A percentile compares a stretch with the other conserved stretches of the same genome.
Evolutionary conservation across 2,329 filamentous ascomycete species (phyloP).

Genomic region (Pseudonectria buxi): DNA sequence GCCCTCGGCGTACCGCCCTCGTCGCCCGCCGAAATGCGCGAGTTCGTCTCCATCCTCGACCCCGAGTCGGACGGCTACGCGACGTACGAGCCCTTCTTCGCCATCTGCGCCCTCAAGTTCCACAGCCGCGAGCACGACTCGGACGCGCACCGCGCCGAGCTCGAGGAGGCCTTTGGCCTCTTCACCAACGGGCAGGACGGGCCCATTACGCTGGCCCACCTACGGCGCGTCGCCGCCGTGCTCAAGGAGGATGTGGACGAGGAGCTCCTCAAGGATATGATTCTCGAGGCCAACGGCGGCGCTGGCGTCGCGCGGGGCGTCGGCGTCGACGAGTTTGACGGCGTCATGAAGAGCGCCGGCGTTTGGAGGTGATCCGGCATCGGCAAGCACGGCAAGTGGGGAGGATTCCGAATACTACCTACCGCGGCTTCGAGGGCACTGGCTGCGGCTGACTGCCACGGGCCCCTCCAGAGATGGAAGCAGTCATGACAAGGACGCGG

Average conservation of each 20-base stretch:
- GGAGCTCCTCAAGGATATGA: constrained; percentile 84
- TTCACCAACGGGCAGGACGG: constrained; percentile 56
- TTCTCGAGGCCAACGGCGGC: constrained; percentile 85
- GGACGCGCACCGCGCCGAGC: constrained; percentile 55
- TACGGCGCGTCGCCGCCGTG: constrained; percentile 71
- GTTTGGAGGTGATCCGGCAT: constrained; percentile 61
- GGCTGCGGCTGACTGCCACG: too few species aligned
- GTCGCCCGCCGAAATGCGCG: constrained; percentile 58
- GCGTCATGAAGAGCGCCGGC: constrained; percentile 77
- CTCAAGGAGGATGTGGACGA: constrained; percentile 82
- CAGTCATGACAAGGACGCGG: too few species aligned
- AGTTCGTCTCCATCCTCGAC: constrained; percentile 76
- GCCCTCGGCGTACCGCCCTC: constrained; percentile 72
- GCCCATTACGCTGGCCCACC: constrained; percentile 72
- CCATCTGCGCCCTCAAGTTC: constrained; percentile 81
- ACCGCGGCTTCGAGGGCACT: constrained; percentile 6
- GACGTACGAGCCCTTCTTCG: constrained; percentile 73
- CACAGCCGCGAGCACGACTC: constrained; percentile 51
- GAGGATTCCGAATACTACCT: too few species aligned
- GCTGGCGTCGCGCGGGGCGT: constrained; percentile 66
- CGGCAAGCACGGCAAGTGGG: too few species aligned
- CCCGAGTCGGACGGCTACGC: constrained; percentile 74
- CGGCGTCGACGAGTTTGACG: constrained; percentile 72
- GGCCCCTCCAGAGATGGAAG: too few species aligned
- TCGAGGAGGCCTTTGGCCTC: constrained; percentile 73